Percentiles rank a stretch among this genome's conserved stretches.
phyloP scores from a whole-genome alignment of 148 eudicot species.

The Drosera capensis region DNA sequence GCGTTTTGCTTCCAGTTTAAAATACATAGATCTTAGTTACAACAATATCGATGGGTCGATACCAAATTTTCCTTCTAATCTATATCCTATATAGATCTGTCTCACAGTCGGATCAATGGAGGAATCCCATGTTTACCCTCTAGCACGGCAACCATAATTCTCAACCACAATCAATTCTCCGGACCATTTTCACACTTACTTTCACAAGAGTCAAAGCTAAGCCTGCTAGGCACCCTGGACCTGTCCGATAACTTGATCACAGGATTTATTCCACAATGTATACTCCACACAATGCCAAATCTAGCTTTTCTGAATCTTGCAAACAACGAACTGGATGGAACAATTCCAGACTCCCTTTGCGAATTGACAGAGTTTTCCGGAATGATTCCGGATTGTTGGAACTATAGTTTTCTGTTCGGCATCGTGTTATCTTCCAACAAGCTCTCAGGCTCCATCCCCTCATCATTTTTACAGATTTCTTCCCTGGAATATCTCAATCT shows the following conservation, averaged over 20 bases:
- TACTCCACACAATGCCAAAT: no score
- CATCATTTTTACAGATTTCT: slow-evolving; percentile 3
- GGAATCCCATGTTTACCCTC: slow-evolving; percentile 7
- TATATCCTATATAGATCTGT: slow-evolving; percentile 8
- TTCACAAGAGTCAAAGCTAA: neutral
- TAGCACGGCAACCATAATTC: neutral
- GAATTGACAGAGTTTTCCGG: slow-evolving; percentile 12
- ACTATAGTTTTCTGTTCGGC: neutral
- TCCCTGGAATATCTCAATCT: slow-evolving; percentile 4
- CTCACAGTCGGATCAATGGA: neutral
- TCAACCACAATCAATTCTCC: slow-evolving; percentile 6
- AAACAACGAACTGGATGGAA: neutral
- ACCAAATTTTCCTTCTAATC: slow-evolving; percentile 5
- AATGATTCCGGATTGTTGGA: slow-evolving; percentile 16
- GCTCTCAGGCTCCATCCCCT: slow-evolving; percentile 19
- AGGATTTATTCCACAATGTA: neutral
- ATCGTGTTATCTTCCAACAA: slow-evolving; percentile 19
- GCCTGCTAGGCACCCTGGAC: neutral
- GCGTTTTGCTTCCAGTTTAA: no score
- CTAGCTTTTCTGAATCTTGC: no score
- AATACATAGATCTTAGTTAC: neutral
- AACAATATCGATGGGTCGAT: slow-evolving; percentile 6
- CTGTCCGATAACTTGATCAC: neutral
- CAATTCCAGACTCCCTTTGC: neutral
- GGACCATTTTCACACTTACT: slow-evolving; percentile 4